Evolutionary conservation across 2,329 filamentous ascomycete genomes (phyloP).

Genomic region (Paracoccidioides lutzii): DNA sequence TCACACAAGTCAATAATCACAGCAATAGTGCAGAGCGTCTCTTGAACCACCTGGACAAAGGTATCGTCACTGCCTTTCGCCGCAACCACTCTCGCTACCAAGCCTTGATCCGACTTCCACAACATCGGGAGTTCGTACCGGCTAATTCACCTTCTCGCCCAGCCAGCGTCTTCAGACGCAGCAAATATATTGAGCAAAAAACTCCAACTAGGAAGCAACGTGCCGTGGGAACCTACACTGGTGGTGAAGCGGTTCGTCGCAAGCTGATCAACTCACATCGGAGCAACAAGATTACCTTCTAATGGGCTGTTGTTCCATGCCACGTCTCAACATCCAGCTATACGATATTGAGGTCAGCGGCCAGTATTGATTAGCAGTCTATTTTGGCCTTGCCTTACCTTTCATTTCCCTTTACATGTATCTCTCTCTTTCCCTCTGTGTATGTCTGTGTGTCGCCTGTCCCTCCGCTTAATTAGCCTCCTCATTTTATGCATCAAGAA

Average conservation of each 20-base stretch:
- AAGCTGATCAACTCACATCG: constrained; percentile 33
- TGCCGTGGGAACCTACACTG: constrained; percentile 24
- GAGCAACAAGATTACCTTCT: constrained; percentile 27
- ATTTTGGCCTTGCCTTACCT: too few relatives aligned
- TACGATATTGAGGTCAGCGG: too few relatives aligned
- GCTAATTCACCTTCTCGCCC: constrained; percentile 31
- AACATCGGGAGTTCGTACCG: constrained; percentile 34
- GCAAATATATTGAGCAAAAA: constrained; percentile 27
- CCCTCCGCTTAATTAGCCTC: too few relatives aligned
- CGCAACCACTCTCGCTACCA: constrained; percentile 41
- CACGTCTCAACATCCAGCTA: background rate
- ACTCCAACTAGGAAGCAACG: constrained; percentile 28
- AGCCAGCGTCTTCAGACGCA: constrained; percentile 32
- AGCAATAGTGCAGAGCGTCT: constrained; percentile 35
- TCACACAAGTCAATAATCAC: background rate
- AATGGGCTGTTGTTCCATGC: constrained; percentile 4
- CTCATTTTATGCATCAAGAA: too few relatives aligned
- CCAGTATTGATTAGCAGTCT: too few relatives aligned
- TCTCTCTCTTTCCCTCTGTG: too few relatives aligned
- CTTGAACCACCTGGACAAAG: constrained; percentile 55
- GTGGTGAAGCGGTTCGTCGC: constrained; percentile 31
- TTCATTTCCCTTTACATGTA: too few relatives aligned
- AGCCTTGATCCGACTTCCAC: constrained; percentile 36
- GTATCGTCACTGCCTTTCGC: constrained; percentile 67
- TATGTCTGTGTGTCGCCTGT: too few relatives aligned